Percentiles rank a stretch among this genome's conserved stretches.
phyloP scores from a whole-genome alignment of 495 filamentous ascomycete species.

The Staphylotrichum tortipilum region DNA sequence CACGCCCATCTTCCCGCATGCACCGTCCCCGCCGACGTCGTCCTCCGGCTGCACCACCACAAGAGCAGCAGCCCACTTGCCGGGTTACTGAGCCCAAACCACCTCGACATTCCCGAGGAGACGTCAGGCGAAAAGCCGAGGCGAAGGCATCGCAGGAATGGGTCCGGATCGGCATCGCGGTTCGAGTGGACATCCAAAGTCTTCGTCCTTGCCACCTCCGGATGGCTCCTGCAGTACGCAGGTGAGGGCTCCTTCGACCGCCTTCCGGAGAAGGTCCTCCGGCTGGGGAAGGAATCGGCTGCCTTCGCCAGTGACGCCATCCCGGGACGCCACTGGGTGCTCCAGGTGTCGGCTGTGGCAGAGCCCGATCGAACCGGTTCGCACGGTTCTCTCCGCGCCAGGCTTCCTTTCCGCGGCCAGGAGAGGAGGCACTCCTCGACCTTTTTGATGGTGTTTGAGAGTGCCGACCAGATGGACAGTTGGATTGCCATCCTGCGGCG shows the following conservation, averaged over 20 bases:
- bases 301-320: conserved; percentile 92
- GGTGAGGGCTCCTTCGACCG: conserved; percentile 73
- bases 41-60: conserved; percentile 54
- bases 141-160: conserved; percentile 42
- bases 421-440: conserved; percentile 55
- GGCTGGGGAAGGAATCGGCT: conserved; percentile 73
- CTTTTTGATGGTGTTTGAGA: conserved; percentile 73
- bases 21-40: conserved; percentile 44
- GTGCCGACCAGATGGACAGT: conserved; percentile 73
- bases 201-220: conserved; percentile 71
- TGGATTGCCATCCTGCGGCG: conserved; percentile 65
- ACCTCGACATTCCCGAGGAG: conserved; percentile 19
- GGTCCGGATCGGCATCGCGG: conserved; percentile 53
- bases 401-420: conserved; percentile 58
- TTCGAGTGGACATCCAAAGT: conserved; percentile 76
- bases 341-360: conserved; percentile 75
- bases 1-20: conserved; percentile 45
- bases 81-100: conserved; percentile 23
- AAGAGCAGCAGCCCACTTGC: conserved; percentile 38
- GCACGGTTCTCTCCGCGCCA: conserved; percentile 57
- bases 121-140: conserved; percentile 24
- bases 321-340: conserved; percentile 83
- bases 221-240: conserved; percentile 80
- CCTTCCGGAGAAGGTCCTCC: conserved; percentile 77
- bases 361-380: conserved; percentile 53